phyloP scores from a whole-genome alignment of 2,329 filamentous ascomycete species.

The Aspergillus quadricinctus region DNA sequence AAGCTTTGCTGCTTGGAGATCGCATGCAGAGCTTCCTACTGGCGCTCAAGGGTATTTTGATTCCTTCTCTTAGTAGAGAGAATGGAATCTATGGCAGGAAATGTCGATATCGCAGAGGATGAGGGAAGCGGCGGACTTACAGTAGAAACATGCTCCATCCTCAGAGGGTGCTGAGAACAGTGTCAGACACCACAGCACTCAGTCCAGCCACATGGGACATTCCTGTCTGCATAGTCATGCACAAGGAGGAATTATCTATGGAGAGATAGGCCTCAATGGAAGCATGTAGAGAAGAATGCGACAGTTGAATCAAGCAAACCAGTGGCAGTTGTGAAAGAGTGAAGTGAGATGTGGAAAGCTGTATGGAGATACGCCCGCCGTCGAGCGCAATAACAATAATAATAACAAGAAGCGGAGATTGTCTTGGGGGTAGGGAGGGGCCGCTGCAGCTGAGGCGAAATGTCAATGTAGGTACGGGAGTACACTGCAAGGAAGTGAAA shows the following conservation, averaged over 20 bases:
- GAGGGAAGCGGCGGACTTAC: conserved; percentile 22
- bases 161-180: conserved; percentile 27
- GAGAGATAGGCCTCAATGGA: conserved; percentile 2
- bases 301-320: conserved; percentile 5
- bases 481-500: background rate
- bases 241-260: conserved; percentile 14
- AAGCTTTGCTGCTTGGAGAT: background rate
- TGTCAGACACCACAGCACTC: conserved; percentile 29
- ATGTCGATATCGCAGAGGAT: conserved; percentile 1
- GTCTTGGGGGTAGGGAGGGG: background rate
- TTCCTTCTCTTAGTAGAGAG: background rate
- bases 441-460: background rate
- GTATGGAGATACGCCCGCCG: background rate
- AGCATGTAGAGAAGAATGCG: conserved; percentile 13
- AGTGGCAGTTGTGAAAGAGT: background rate
- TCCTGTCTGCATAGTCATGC: conserved; percentile 28
- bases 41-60: background rate
- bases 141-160: conserved; percentile 41
- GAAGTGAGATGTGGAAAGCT: background rate
- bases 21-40: background rate
- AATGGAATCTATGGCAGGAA: background rate
- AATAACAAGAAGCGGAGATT: background rate
- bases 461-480: background rate
- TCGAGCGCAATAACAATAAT: background rate
- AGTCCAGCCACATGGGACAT: conserved; percentile 29